Percentiles rank a stretch among this genome's conserved stretches.
phyloP scores from a whole-genome alignment of 352 stramenopile species.

The Phytophthora syringae region DNA sequence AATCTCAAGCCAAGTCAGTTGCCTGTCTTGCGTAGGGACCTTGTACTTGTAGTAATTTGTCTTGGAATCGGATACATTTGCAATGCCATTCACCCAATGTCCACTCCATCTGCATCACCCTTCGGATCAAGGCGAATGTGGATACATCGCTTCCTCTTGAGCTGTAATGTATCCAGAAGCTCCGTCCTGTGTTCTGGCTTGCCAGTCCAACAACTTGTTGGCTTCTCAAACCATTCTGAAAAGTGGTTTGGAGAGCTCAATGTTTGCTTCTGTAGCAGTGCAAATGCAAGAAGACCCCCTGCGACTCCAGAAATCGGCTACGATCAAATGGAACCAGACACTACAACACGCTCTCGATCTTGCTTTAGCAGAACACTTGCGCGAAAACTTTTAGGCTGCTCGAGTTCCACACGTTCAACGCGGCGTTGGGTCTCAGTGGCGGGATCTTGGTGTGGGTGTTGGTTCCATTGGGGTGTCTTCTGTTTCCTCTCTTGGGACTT shows the following conservation, averaged over 20 bases:
- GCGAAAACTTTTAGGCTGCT: background rate
- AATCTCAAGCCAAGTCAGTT: conserved; percentile 3
- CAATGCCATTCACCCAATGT: background rate
- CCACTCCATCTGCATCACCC: background rate
- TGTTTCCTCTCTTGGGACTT: background rate
- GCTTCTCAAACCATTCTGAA: too few relatives aligned
- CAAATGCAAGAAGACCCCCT: background rate
- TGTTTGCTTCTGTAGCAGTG: background rate
- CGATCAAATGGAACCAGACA: background rate
- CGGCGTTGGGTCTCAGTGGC: background rate
- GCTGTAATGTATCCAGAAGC: background rate
- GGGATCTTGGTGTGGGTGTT: background rate
- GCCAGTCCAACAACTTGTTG: background rate
- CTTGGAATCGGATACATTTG: background rate
- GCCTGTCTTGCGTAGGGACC: background rate
- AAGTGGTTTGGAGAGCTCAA: background rate
- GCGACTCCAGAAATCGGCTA: background rate
- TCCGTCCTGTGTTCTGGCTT: background rate
- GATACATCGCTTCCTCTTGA: background rate
- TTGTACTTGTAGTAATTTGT: too few relatives aligned
- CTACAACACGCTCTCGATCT: background rate
- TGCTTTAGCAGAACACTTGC: background rate
- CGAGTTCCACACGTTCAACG: conserved; percentile 6
- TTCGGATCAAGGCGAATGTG: background rate
- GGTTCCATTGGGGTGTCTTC: background rate